Percentiles rank a stretch among this genome's conserved stretches.
phyloP scores from a whole-genome alignment of 1,284 basidiomycete species.

The Papiliotrema terrestris region DNA sequence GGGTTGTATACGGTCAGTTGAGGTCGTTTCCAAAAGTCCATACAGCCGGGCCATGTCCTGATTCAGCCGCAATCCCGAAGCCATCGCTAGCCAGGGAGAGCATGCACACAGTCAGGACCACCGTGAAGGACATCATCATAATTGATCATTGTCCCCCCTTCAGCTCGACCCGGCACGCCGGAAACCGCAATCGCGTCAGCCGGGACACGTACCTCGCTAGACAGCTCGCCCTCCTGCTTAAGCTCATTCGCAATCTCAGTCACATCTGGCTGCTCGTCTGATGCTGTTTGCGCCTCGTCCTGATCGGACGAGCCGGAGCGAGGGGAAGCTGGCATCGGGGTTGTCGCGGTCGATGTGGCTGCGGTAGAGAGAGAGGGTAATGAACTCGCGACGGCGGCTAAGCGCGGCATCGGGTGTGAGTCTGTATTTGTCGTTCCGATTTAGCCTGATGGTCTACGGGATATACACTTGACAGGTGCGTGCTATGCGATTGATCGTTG shows the following conservation, averaged over 20 bases:
- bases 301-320: conserved; percentile 11
- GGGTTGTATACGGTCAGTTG: conserved; percentile 1
- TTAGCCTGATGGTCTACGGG: too few relatives aligned
- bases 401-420: neutral
- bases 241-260: neutral
- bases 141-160: conserved; percentile 3
- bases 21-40: neutral
- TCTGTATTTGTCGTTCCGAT: too few relatives aligned
- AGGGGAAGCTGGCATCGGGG: conserved; percentile 38
- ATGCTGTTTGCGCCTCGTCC: neutral
- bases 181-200: neutral
- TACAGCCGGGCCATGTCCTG: neutral
- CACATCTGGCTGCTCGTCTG: neutral
- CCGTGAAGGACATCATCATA: neutral
- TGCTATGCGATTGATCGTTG: too few relatives aligned
- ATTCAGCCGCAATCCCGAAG: neutral
- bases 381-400: neutral
- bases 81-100: neutral
- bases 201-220: neutral
- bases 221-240: conserved; percentile 8
- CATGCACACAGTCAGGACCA: neutral
- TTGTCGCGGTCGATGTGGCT: conserved; percentile 20
- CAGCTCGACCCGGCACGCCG: neutral
- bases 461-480: too few relatives aligned
- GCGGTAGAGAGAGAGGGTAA: conserved; percentile 18